Percentiles rank a stretch among this genome's conserved stretches.
phyloP scores from a whole-genome alignment of 2,329 filamentous ascomycete species.

The Niveomyces coronatus region DNA sequence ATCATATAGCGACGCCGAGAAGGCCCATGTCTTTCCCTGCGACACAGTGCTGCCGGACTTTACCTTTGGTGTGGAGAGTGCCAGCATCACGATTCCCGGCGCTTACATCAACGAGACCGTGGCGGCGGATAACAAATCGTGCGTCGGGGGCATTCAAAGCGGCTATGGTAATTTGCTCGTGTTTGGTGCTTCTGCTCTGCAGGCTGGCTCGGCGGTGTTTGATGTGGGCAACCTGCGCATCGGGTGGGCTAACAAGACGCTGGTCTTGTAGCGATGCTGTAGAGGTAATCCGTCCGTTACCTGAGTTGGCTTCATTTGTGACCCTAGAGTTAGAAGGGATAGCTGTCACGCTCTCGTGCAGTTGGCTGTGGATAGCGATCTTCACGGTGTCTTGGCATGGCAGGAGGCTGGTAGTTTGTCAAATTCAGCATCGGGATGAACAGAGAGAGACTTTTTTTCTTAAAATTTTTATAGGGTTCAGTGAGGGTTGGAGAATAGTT shows the following conservation, averaged over 20 bases:
- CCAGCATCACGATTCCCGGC: slow-evolving; percentile 1
- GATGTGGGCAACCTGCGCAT: slow-evolving; percentile 1
- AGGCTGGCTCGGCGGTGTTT: slow-evolving; percentile 6
- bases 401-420: no score
- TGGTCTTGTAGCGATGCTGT: neutral
- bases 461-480: no score
- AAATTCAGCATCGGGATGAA: no score
- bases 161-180: slow-evolving; percentile 1
- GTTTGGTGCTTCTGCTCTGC: slow-evolving; percentile 7
- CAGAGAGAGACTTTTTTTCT: no score
- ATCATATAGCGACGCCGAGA: neutral
- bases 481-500: no score
- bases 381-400: no score
- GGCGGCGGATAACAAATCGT: neutral
- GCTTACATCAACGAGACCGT: neutral
- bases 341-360: no score
- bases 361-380: no score
- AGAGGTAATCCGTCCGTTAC: neutral
- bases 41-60: slow-evolving; percentile 28
- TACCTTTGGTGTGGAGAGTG: slow-evolving; percentile 40
- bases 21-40: slow-evolving; percentile 30
- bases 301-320: neutral
- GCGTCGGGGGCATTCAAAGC: slow-evolving; percentile 5
- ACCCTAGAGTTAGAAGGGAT: no score
- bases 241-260: slow-evolving; percentile 9